Conservation (phyloP, 495 filamentous ascomycete species). For the Aspergillus sparsus region DNA sequence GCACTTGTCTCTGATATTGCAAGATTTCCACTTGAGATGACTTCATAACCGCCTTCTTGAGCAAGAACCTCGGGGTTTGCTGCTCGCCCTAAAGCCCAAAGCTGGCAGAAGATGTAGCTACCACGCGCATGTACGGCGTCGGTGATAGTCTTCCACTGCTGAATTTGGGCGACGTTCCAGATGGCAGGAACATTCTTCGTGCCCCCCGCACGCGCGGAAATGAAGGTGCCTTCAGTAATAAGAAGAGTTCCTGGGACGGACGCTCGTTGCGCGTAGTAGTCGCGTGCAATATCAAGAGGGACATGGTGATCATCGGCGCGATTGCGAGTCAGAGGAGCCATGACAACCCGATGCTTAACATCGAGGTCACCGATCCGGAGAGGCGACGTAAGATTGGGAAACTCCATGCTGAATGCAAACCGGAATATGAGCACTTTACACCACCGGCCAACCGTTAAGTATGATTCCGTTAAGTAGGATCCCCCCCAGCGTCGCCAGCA, state of each 20-base stretch:
- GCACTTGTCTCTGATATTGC: slow-evolving; percentile 20
- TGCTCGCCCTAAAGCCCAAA: slow-evolving; percentile 61
- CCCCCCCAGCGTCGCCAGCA: no score
- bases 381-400: slow-evolving; percentile 26
- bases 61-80: slow-evolving; percentile 43
- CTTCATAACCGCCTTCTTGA: slow-evolving; percentile 22
- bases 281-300: slow-evolving; percentile 34
- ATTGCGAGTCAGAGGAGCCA: slow-evolving; percentile 55
- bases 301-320: slow-evolving; percentile 37
- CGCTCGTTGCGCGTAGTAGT: slow-evolving; percentile 57
- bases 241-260: slow-evolving; percentile 52
- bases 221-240: slow-evolving; percentile 62
- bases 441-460: no score
- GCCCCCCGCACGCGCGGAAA: slow-evolving; percentile 51
- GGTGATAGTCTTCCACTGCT: slow-evolving; percentile 50
- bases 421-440: no score
- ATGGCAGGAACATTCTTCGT: slow-evolving; percentile 51
- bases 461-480: no score
- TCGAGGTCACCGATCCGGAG: slow-evolving; percentile 45
- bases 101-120: slow-evolving; percentile 51
- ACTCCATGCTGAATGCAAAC: no score
- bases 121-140: slow-evolving; percentile 54
- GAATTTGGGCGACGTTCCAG: slow-evolving; percentile 45
- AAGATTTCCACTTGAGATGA: slow-evolving; percentile 43
- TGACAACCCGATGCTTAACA: slow-evolving; percentile 51